Base-by-base conservation (phyloP, 208 protist genomes). In the Crithidia mellificae region DNA sequence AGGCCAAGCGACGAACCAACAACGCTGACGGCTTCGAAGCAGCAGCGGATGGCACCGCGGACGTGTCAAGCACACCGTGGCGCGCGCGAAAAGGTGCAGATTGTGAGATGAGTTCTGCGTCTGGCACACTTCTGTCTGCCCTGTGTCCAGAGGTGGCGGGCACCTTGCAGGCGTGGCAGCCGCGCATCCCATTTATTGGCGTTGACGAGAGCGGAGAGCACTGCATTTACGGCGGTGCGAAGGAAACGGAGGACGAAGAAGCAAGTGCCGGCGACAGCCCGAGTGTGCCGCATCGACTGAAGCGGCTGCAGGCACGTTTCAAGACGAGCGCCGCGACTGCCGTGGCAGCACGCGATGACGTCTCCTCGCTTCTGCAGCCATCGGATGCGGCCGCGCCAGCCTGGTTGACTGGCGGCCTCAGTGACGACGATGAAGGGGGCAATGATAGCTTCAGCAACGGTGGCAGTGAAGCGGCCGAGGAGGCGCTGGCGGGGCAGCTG, bases 321-420 rank as follows among this genome's bases (percentile, higher is more conserved):
- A 0, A 5, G 47, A 2, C 20, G 17, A 32, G 32, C 27, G 15
- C 32, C n/a, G 20, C 32, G 9, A 12, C 15, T 14, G 49, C 24
- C 20, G 14, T 41, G 12, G 53, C 51, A 29, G 50, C 2, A 11
- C 2, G 59, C 9, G 22, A 36, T 12, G 47, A 38, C 38, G 29
- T 69, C 12, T 47, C 68, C 8, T 44, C 59, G 41, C 51, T 74
- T 11, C 2, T 74, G 11, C 68, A 30, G 27, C 68, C 59, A 2
- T 68, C 61, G n/a, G 54, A 24, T 20, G 62, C 8, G 32, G 62
- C 30, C 11, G 69, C 62, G 20, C 69, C 69, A 39, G 15, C 50
- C 6, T 56, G 54, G 69, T 32, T 55, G 34, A 47, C 52, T 17
- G 41, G 47, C 24, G 32, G 12, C n/a, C 17, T 24, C 36, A 41